phyloP scores from a whole-genome alignment of 495 filamentous ascomycete species.

The Aspergillus conjunctus region DNA sequence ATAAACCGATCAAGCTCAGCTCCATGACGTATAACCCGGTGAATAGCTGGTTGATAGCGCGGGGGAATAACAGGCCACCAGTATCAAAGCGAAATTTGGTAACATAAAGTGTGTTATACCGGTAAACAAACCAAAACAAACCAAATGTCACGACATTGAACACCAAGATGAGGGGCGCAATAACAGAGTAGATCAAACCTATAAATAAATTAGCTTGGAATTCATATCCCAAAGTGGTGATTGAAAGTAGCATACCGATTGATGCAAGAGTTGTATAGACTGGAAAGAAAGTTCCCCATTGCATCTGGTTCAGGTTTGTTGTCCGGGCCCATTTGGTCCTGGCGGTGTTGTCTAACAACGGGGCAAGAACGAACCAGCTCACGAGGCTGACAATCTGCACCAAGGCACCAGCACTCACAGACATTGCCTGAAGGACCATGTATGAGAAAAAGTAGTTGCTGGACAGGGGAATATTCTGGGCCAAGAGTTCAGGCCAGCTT shows the following conservation, averaged over 20 bases:
- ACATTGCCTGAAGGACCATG: slow-evolving; percentile 92
- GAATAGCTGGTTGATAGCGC: slow-evolving; percentile 94
- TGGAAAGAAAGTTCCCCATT: slow-evolving; percentile 94
- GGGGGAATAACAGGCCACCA: slow-evolving; percentile 88
- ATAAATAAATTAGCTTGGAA: slow-evolving; percentile 10
- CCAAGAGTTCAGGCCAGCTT: slow-evolving; percentile 68
- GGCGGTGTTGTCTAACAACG: slow-evolving; percentile 81
- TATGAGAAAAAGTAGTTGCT: slow-evolving; percentile 99
- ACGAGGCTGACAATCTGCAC: slow-evolving; percentile 79
- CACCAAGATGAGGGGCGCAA: slow-evolving; percentile 86
- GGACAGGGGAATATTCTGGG: slow-evolving; percentile 80
- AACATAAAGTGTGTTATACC: slow-evolving; percentile 96
- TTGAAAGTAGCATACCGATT: slow-evolving; percentile 60
- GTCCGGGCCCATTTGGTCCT: slow-evolving; percentile 87
- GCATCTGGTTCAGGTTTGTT: slow-evolving; percentile 72
- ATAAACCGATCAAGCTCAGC: slow-evolving; percentile 83
- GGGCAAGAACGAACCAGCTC: slow-evolving; percentile 78
- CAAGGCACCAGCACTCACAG: slow-evolving; percentile 84
- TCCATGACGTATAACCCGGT: slow-evolving; percentile 96
- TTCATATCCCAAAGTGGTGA: not conserved
- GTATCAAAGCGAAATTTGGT: slow-evolving; percentile 90
- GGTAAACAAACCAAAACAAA: slow-evolving; percentile 93
- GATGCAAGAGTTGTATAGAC: slow-evolving; percentile 94
- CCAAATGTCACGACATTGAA: slow-evolving; percentile 95
- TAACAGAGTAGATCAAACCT: slow-evolving; percentile 86